Base-by-base conservation (phyloP, 495 filamentous ascomycete genomes). In the Collariella sp. region DNA sequence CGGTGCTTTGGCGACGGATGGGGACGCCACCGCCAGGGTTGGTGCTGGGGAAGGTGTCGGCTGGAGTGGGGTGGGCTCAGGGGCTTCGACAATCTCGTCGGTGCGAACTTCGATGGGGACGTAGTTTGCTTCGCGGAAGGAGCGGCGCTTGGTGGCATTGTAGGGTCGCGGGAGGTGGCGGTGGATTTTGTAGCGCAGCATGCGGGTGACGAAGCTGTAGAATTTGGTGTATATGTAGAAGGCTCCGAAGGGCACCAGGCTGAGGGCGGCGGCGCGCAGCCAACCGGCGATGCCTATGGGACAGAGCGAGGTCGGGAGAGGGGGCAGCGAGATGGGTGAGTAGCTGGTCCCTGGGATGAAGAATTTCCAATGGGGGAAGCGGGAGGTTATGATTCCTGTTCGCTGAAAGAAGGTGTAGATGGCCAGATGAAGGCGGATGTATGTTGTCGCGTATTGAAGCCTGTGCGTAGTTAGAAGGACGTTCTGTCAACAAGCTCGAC, bases 351-450 rank as follows among this genome's bases (percentile, higher is more conserved):
- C 80, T 1, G 76, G 77, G 34, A 80, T 62, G 48, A 79, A 77
- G 31, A 74, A 80, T 15, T 54, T 59, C 29, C 63, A 62, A 40
- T 60, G 65, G 0, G 78, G 78, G 15, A 81, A 52, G 16, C 62
- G 61, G 11, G 63, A 55, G 4, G 74, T 60, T 39, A 76, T 63
- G 12, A 81, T 55, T 29, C 75, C 71, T 1, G 74, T 59, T 44
- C 76, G 69, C 53, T 81, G 78, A 33, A 80, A 62, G 26, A 72
- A 70, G 7, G 70, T 66, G 54, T 72, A 79, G 34, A 78, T 54
- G 7, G 73, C 69, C 11, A 79, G 56, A 36, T 78, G 75, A 11
- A 78, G 61, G 18, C 63, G 64, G 12, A 76, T 50, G 40, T 75
- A 76, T 19, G 54, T 52, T 15, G 65, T 56, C 0, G 55, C 51